phyloP scores from a whole-genome alignment of 768 basidiomycete species.

The Boletus sensibilis region DNA sequence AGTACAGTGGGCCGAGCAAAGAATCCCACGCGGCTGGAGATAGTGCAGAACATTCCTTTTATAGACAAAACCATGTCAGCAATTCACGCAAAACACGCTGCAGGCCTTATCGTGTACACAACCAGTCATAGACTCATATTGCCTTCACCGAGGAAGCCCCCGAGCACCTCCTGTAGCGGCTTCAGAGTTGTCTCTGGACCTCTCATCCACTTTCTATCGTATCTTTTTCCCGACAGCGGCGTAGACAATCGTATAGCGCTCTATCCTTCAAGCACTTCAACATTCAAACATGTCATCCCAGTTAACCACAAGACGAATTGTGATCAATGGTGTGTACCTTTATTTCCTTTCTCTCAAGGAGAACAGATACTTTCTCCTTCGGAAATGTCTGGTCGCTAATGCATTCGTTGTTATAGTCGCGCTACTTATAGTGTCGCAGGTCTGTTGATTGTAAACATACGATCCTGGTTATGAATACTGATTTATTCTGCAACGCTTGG shows the following conservation, averaged over 20 bases:
- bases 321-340: constrained; percentile 41
- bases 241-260: neutral
- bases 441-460: constrained; percentile 25
- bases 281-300: constrained; percentile 27
- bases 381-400: constrained; percentile 9
- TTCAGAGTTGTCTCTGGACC: neutral
- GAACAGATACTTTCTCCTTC: neutral
- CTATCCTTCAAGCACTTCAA: neutral
- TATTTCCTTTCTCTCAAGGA: neutral
- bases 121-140: too few species aligned
- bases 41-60: constrained; percentile 4
- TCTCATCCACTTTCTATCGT: neutral
- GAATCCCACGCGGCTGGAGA: too few species aligned
- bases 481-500: neutral
- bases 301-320: constrained; percentile 41
- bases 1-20: too few species aligned
- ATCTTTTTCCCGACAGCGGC: neutral
- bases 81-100: neutral
- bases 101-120: neutral
- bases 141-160: neutral
- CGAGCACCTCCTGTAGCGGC: neutral
- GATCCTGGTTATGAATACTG: neutral
- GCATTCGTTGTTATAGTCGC: constrained; percentile 40
- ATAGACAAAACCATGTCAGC: constrained; percentile 5
- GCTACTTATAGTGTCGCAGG: constrained; percentile 51